Conservation (phyloP, 106 monocot genomes). For the Apostasia ramifera region DNA sequence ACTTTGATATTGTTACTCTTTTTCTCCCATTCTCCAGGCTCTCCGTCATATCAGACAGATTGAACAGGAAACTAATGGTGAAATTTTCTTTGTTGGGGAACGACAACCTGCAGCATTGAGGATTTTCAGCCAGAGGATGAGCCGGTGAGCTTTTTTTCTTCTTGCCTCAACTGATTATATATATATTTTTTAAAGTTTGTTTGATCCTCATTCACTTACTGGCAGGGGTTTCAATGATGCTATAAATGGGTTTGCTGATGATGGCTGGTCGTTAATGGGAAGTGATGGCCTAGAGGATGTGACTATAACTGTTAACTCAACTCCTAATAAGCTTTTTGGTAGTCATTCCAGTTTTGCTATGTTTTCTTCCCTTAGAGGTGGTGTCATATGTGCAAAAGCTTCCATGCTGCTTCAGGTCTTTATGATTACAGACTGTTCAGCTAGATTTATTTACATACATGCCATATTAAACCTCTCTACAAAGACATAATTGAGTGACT, state of each 20-base stretch:
- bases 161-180: not conserved
- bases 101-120: slow-evolving; percentile 71
- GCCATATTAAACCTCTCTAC: too few relatives aligned
- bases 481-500: too few relatives aligned
- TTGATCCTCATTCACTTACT: not conserved
- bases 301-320: slow-evolving; percentile 41
- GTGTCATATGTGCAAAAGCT: slow-evolving; percentile 60
- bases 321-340: slow-evolving; percentile 31
- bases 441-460: too few relatives aligned
- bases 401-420: slow-evolving; percentile 59
- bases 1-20: not conserved
- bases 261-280: slow-evolving; percentile 40
- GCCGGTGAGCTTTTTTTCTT: slow-evolving; percentile 31
- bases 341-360: slow-evolving; percentile 19
- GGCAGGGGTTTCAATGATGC: slow-evolving; percentile 72
- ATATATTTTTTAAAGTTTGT: not conserved
- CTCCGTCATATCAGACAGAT: slow-evolving; percentile 72
- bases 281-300: slow-evolving; percentile 59
- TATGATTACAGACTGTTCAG: too few relatives aligned
- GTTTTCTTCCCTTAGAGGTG: slow-evolving; percentile 30
- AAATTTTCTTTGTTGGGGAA: slow-evolving; percentile 50
- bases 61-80: slow-evolving; percentile 63
- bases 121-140: slow-evolving; percentile 69
- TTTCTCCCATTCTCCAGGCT: slow-evolving; percentile 28
- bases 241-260: slow-evolving; percentile 55